These are phyloP conservation scores for Colletotrichum viniferum DNA, from an alignment of 2,329 filamentous ascomycete genomes.

Conservation along the genomic window DNA sequence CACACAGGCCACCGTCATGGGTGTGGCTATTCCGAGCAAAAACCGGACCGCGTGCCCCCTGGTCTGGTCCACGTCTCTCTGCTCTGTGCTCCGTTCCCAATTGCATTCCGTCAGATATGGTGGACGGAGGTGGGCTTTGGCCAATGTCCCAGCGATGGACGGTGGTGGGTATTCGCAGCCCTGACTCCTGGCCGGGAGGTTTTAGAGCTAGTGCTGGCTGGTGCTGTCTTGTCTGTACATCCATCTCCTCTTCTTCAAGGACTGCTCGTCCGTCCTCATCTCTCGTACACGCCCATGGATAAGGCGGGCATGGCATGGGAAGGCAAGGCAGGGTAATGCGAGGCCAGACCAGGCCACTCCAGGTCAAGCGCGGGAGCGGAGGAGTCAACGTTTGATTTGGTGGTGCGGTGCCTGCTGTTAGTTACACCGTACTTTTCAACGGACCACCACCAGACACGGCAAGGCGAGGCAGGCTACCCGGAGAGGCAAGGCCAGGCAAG, in stretches of 20 bases:
- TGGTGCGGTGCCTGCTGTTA: neutral
- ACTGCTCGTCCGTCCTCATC: neutral
- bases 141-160: neutral
- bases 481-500: neutral
- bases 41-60: neutral
- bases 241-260: neutral
- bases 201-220: neutral
- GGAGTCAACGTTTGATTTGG: neutral
- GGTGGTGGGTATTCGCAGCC: neutral
- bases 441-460: neutral
- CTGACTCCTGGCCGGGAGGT: neutral
- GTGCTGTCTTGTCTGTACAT: neutral
- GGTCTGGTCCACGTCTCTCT: neutral
- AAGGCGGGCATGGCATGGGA: neutral
- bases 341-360: neutral
- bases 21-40: constrained; percentile 11
- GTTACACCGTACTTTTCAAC: neutral
- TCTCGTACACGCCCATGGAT: neutral
- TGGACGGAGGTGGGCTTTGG: neutral
- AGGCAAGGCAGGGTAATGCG: neutral
- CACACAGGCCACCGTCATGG: neutral
- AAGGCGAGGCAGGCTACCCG: neutral
- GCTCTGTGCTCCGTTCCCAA: neutral
- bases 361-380: neutral
- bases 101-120: neutral